Conservation (phyloP, 495 filamentous ascomycete genomes). For the Neurospora sp. region DNA sequence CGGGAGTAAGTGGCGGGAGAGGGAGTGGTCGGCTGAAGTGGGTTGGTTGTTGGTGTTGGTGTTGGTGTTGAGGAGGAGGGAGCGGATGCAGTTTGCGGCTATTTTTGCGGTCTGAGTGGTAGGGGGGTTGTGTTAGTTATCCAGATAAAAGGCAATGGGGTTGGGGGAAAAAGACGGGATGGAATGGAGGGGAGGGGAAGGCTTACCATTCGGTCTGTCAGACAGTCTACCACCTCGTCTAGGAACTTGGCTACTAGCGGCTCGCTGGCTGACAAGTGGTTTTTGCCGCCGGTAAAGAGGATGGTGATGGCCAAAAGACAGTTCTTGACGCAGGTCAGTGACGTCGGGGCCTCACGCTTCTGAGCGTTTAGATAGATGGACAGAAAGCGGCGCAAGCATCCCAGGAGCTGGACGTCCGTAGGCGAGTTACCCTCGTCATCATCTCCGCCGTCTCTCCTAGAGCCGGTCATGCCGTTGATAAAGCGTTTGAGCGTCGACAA, state of each 20-base stretch:
- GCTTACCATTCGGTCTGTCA: constrained; percentile 63
- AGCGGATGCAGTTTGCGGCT: constrained; percentile 76
- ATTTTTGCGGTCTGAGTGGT: constrained; percentile 62
- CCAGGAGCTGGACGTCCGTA: constrained; percentile 46
- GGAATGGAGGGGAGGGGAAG: not conserved
- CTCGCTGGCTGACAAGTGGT: constrained; percentile 61
- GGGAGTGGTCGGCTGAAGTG: constrained; percentile 58
- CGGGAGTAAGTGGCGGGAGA: constrained; percentile 66
- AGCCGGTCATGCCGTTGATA: constrained; percentile 56
- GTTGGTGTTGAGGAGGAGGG: constrained; percentile 56
- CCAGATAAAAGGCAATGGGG: too few species aligned
- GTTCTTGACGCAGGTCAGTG: constrained; percentile 85
- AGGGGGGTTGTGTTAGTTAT: not conserved
- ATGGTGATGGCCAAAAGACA: constrained; percentile 80
- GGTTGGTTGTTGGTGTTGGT: constrained; percentile 31
- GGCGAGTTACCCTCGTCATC: constrained; percentile 17
- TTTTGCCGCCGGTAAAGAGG: constrained; percentile 69
- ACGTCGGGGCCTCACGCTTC: constrained; percentile 68
- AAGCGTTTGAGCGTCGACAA: constrained; percentile 90
- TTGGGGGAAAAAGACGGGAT: not conserved
- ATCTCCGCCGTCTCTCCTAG: constrained; percentile 20
- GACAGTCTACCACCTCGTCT: constrained; percentile 70
- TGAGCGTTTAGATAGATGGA: constrained; percentile 74
- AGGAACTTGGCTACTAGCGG: constrained; percentile 58
- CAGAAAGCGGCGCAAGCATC: constrained; percentile 68